phyloP scores from a whole-genome alignment of 1,284 basidiomycete genomes.

The Cryptococcus sp. region DNA sequence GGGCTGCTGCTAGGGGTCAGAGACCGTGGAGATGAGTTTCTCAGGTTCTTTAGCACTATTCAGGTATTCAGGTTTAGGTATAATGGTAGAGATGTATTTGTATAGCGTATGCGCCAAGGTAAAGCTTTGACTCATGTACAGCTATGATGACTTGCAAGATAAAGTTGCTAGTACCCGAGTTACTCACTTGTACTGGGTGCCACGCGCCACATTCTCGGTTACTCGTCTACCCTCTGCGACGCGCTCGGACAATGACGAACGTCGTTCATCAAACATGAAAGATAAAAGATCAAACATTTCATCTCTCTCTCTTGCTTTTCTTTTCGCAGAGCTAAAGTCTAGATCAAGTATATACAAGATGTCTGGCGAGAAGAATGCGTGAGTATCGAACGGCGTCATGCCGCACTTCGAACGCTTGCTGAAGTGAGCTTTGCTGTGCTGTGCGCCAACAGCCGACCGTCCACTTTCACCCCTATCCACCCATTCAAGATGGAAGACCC shows the following conservation, averaged over 20 bases:
- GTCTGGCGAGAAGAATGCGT: slow-evolving; percentile 5
- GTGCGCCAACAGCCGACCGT: slow-evolving; percentile 13
- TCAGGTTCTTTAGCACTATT: too few species aligned
- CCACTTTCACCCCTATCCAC: slow-evolving; percentile 52
- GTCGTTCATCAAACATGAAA: background rate
- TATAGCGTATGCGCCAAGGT: too few species aligned
- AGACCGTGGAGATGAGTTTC: slow-evolving; percentile 18
- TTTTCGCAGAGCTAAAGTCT: background rate
- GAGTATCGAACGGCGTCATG: background rate
- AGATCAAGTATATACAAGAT: background rate
- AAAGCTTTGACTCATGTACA: too few species aligned
- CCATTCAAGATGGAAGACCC: slow-evolving; percentile 53
- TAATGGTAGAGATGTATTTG: too few species aligned
- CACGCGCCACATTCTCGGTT: background rate
- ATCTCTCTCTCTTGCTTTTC: slow-evolving; percentile 1
- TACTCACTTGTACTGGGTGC: background rate
- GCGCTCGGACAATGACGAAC: background rate
- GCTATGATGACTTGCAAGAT: background rate
- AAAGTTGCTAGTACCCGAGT: too few species aligned
- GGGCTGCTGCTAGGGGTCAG: slow-evolving; percentile 16
- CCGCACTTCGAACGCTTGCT: background rate
- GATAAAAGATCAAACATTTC: background rate
- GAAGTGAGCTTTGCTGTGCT: background rate
- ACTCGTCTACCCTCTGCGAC: background rate
- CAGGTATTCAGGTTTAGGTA: too few species aligned